Conservation (phyloP, 2,329 filamentous ascomycete species). For the Clarireedia monteithiana region DNA sequence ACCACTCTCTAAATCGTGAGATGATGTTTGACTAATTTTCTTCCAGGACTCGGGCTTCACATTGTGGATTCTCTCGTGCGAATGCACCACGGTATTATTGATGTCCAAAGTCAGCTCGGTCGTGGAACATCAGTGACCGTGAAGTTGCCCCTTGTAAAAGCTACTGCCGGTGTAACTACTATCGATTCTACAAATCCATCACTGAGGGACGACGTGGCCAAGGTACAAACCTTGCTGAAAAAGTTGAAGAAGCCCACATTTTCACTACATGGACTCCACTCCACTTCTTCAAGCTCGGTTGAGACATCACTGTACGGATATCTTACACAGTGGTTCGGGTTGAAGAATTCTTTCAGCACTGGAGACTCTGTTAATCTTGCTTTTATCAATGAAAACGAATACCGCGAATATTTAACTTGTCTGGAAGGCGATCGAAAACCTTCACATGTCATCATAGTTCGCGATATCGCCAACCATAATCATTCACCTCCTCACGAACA, state of each 20-base stretch:
- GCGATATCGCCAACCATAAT: not conserved
- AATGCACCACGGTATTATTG: slow-evolving; percentile 48
- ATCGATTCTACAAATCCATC: not conserved
- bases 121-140: slow-evolving; percentile 47
- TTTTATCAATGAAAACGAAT: not conserved
- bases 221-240: not conserved
- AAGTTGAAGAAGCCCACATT: not conserved
- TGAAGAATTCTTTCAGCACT: not conserved
- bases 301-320: not conserved
- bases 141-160: slow-evolving; percentile 17
- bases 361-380: not conserved
- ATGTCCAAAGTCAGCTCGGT: slow-evolving; percentile 44
- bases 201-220: not conserved
- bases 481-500: not conserved
- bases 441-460: slow-evolving; percentile 3
- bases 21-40: not conserved
- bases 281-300: not conserved
- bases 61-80: slow-evolving; percentile 53
- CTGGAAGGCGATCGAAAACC: not conserved
- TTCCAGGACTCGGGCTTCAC: slow-evolving; percentile 41
- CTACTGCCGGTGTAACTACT: not conserved
- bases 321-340: slow-evolving; percentile 1
- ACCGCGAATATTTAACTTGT: not conserved
- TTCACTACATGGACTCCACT: slow-evolving; percentile 1
- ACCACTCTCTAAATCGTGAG: not conserved